These are phyloP conservation scores for Inga laurina DNA, from an alignment of 306 rosid genomes.

Conservation along the genomic window DNA sequence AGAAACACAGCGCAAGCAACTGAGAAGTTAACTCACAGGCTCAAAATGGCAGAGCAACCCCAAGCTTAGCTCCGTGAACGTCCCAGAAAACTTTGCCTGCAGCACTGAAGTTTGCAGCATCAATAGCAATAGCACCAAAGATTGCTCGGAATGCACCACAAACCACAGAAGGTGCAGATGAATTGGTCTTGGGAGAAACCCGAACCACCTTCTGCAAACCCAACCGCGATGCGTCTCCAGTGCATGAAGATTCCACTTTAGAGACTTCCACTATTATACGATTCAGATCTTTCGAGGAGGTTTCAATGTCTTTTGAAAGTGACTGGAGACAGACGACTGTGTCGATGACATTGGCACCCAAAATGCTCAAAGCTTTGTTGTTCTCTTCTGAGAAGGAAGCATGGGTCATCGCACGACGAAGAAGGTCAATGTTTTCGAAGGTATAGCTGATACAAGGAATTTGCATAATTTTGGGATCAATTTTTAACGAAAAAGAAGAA, in stretches of 20 bases:
- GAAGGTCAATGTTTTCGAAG: slow-evolving; percentile 51
- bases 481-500: not conserved
- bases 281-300: slow-evolving; percentile 1
- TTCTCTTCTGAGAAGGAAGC: slow-evolving; percentile 82
- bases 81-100: slow-evolving; percentile 65
- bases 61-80: slow-evolving; percentile 49
- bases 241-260: slow-evolving; percentile 1
- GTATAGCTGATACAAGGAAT: not conserved
- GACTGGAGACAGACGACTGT: slow-evolving; percentile 38
- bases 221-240: not conserved
- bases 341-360: slow-evolving; percentile 32
- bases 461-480: not conserved
- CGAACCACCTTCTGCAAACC: slow-evolving; percentile 23
- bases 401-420: slow-evolving; percentile 83
- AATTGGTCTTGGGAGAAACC: slow-evolving; percentile 64
- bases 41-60: slow-evolving; percentile 31
- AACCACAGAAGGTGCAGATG: slow-evolving; percentile 56
- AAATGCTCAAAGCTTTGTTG: slow-evolving; percentile 63
- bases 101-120: slow-evolving; percentile 41
- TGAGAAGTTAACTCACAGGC: not conserved
- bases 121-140: slow-evolving; percentile 74
- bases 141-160: slow-evolving; percentile 78
- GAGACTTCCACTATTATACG: not conserved
- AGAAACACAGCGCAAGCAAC: not conserved
- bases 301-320: slow-evolving; percentile 52